Evolutionary conservation across 139 green algal species (phyloP), one percentile per base, ranked within the genome.

Genomic region (Closterium sp.): DNA sequence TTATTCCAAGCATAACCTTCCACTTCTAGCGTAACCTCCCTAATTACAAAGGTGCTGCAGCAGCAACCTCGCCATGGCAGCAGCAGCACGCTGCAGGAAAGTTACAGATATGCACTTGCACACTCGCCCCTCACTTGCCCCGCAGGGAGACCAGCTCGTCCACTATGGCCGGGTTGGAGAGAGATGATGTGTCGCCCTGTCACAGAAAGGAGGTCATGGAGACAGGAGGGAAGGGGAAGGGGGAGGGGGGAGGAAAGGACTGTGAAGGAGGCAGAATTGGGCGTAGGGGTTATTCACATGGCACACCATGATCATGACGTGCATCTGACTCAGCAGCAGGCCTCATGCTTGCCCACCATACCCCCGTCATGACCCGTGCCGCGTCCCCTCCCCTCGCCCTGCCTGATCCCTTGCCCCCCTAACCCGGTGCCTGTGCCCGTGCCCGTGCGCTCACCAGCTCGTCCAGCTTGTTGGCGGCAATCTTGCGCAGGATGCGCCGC

Each of bases 401-500:
- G 16, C 25, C 55, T 28, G 16, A 76, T 19, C 55, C 55, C 12
- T 76, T 28, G 21, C 43, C 6, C 43, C 3, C 21, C 43, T 76
- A 16, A 76, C 55, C 38, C 38, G n/a, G n/a, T n/a, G n/a, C 38
- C 38, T 21, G 21, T 66, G 38, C 16, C 38, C n/a, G n/a, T n/a
- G n/a, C 38, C 38, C 38, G 7, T 66, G 38, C n/a, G 33, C 90
- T 92, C 32, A 93, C 92, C 33, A 95, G 85, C 88, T 95, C 33
- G 12, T 95, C 91, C n/a, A 85, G 25, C 55, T 95, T 66, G n/a
- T 94, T 93, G 33, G 88, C 34, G 19, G 93, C 93, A 33, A 95
- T 97, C 94, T 98, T 98, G 35, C 97, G 94, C 94, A 98, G 93
- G 87, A 98, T 96, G 36, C 97, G 94, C 25, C 97, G 96, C 97